Evolutionary conservation across 2,329 filamentous ascomycete species (phyloP), one percentile per base, ranked within the genome.

Genomic region (Periglandula ipomoeae): DNA sequence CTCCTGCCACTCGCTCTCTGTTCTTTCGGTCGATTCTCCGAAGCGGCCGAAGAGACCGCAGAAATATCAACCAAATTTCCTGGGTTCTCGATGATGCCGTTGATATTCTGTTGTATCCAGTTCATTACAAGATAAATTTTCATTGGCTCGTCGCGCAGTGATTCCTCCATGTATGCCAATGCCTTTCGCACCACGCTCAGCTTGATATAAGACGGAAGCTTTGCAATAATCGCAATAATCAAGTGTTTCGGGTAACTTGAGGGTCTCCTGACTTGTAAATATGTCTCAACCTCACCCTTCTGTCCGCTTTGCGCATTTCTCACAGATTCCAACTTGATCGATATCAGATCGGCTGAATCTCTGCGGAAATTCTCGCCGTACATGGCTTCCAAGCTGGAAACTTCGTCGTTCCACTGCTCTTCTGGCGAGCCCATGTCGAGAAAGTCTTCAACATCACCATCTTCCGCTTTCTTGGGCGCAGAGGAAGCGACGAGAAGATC

Each of bases 181-280:
- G 84, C 82, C 65, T 86, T 83, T 57, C 87, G 84, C 58, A 93
- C 80, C 34, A 95, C 83, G 59, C 89, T 95, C 10, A 98, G 74
- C 52, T 91, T 87, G 60, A 97, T 94, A 60, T 98, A 95, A 3
- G 93, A 89, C 19, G 93, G 93, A 11, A 97, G 75, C 10, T 79
- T 78, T 23, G 82, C 75, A 42, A 79, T 66, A 13, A 96, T 74
- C 3, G 83, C 81, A 32, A 96, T 70, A 9, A 94, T 77, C 73
- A 70, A 80, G 65, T 64, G 78, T 58, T 59, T 75, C 1, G 93
- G 93, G 64, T 97, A 98, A 43, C 77, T 73, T 3, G 77, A 77
- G 1, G 88, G 82, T 55, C 78, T 85, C 50, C 87, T 81, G 53
- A 91, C 82, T 59, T 88, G 84, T 2, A 82, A 57, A 37, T 69